Evolutionary conservation across 805 yeast species (phyloP).

Genomic region (Barnettozyma vustinii): DNA sequence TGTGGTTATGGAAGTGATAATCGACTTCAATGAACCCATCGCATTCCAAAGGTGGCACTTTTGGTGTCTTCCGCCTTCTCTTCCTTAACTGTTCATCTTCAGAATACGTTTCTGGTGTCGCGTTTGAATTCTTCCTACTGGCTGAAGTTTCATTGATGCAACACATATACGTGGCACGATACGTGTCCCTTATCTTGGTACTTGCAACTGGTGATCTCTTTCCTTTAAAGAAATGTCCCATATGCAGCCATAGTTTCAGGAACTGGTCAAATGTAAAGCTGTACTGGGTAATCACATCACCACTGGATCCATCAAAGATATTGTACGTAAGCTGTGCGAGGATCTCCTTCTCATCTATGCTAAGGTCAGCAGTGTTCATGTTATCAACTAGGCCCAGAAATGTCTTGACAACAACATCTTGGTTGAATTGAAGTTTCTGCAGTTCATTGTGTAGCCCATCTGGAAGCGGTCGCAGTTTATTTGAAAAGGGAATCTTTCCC

Average conservation of each 20-base stretch:
- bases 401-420: background rate
- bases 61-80: background rate
- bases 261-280: background rate
- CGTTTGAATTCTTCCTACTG: background rate
- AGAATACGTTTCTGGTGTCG: background rate
- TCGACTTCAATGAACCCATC: background rate
- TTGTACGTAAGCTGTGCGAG: background rate
- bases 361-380: background rate
- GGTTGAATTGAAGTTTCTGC: background rate
- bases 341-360: background rate
- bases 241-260: background rate
- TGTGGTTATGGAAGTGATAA: background rate
- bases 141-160: background rate
- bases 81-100: background rate
- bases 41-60: background rate
- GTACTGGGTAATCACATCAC: background rate
- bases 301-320: background rate
- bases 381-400: background rate
- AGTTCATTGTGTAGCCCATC: background rate
- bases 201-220: background rate
- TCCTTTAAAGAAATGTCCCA: background rate
- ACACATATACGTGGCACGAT: background rate
- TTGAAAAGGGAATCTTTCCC: background rate
- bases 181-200: background rate
- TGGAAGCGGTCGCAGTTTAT: background rate